Conservation (phyloP, 805 yeast genomes). For the Clavispora vitiphila region DNA sequence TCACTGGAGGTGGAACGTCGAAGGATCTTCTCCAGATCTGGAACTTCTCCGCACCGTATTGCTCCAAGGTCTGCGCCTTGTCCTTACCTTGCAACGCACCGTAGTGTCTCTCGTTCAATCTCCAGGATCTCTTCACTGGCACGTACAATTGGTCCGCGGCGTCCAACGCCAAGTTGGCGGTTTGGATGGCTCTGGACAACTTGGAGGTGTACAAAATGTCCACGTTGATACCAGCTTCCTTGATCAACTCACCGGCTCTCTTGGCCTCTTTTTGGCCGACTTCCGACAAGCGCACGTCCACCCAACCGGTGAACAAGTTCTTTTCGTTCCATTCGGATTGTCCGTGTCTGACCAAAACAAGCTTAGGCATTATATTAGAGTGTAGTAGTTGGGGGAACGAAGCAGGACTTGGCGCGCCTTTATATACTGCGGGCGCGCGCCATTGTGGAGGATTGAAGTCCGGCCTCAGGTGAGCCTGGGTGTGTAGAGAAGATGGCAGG, state of each 20-base stretch:
- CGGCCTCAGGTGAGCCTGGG: constrained; percentile 11
- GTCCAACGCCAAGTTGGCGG: constrained; percentile 91
- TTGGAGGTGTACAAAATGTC: constrained; percentile 88
- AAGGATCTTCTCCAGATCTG: constrained; percentile 96
- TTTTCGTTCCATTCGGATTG: constrained; percentile 99
- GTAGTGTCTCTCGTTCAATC: constrained; percentile 98
- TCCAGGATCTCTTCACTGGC: constrained; percentile 93
- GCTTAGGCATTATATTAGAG: constrained; percentile 45
- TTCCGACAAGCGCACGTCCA: constrained; percentile 81
- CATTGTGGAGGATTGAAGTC: constrained; percentile 18
- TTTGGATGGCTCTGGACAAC: constrained; percentile 92
- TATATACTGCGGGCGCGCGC: constrained; percentile 6
- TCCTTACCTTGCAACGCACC: constrained; percentile 99
- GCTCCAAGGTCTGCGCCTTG: constrained; percentile 86
- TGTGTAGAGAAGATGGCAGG: no score
- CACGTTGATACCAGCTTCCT: constrained; percentile 79
- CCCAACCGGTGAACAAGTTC: constrained; percentile 99
- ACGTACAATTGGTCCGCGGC: constrained; percentile 85
- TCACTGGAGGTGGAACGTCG: constrained; percentile 92
- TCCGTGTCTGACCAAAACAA: constrained; percentile 96
- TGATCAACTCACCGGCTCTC: constrained; percentile 88
- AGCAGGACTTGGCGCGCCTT: constrained; percentile 4
- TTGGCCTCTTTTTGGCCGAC: constrained; percentile 86
- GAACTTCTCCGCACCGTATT: constrained; percentile 89
- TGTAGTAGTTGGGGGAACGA: neutral